phyloP scores from a whole-genome alignment of 805 yeast species.

The Kodamaea neixiangensis region DNA sequence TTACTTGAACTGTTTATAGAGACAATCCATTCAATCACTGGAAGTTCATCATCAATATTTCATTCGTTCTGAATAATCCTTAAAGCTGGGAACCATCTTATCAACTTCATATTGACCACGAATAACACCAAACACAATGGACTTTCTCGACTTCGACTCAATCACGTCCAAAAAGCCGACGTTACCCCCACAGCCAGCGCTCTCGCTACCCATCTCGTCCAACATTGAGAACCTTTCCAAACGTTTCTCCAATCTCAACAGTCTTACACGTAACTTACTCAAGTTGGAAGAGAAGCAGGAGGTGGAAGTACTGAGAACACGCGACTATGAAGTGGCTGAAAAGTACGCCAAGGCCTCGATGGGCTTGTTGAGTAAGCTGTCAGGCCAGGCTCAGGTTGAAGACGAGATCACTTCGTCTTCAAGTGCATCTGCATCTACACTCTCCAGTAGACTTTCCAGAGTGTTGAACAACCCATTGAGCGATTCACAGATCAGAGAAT shows the following conservation, averaged over 20 bases:
- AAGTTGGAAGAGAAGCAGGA: conserved; percentile 20
- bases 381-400: neutral
- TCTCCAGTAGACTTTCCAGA: conserved; percentile 49
- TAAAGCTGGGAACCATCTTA: too few species aligned
- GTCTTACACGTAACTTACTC: conserved; percentile 31
- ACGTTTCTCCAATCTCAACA: conserved; percentile 35
- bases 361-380: conserved; percentile 30
- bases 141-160: conserved; percentile 42
- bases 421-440: conserved; percentile 5
- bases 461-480: conserved; percentile 47
- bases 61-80: too few species aligned
- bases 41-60: too few species aligned
- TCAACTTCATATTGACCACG: too few species aligned
- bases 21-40: neutral
- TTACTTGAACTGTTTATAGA: neutral
- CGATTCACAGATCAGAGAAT: conserved; percentile 35
- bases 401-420: neutral
- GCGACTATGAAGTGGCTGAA: conserved; percentile 33
- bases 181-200: conserved; percentile 47
- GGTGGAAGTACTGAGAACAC: conserved; percentile 8
- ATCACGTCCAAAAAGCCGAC: conserved; percentile 13
- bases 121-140: conserved; percentile 27
- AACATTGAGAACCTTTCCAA: conserved; percentile 39
- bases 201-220: conserved; percentile 40
- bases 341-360: conserved; percentile 53